Percentiles rank a stretch among this genome's conserved stretches.
Conservation (phyloP, 2,329 filamentous ascomycete genomes). For the Helminthosporium solani region DNA sequence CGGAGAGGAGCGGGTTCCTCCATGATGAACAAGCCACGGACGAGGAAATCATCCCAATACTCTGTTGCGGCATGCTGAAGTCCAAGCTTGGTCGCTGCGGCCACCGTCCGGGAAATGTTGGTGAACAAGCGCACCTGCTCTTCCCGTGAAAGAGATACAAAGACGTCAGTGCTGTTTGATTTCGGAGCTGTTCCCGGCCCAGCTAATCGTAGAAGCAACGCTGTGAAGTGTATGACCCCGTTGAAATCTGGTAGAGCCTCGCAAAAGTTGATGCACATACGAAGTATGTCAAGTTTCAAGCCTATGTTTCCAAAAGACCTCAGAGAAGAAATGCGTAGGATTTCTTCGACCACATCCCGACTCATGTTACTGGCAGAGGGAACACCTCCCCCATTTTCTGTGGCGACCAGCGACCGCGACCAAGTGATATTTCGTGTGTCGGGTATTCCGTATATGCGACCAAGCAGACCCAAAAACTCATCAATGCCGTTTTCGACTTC, state of each 20-base stretch:
- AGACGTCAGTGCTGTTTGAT: slow-evolving; percentile 65
- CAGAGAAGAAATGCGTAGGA: slow-evolving; percentile 56
- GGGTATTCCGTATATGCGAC: slow-evolving; percentile 47
- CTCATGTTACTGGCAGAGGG: slow-evolving; percentile 35
- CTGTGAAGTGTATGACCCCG: slow-evolving; percentile 84
- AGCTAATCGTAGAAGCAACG: slow-evolving; percentile 77
- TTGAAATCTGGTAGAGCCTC: slow-evolving; percentile 91
- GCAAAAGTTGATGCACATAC: slow-evolving; percentile 88
- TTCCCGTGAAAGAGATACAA: slow-evolving; percentile 71
- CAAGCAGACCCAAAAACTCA: slow-evolving; percentile 43
- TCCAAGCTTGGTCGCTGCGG: slow-evolving; percentile 73
- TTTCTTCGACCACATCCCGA: slow-evolving; percentile 50
- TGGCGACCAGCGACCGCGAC: slow-evolving; percentile 39
- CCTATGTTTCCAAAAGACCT: slow-evolving; percentile 71
- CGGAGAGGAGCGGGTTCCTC: slow-evolving; percentile 31
- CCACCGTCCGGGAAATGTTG: slow-evolving; percentile 82
- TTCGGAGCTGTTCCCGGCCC: slow-evolving; percentile 76
- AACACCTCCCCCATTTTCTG: slow-evolving; percentile 5
- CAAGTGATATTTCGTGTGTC: slow-evolving; percentile 26
- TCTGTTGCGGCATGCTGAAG: slow-evolving; percentile 70
- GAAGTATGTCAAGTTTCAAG: slow-evolving; percentile 82
- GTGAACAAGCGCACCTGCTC: slow-evolving; percentile 83
- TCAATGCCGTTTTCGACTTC: slow-evolving; percentile 45
- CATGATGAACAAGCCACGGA: slow-evolving; percentile 73
- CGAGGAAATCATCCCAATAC: slow-evolving; percentile 96